Evolutionary conservation across 2,329 filamentous ascomycete species (phyloP), one percentile per base, ranked within the genome.

Genomic region (Metarhizium robertsii): DNA sequence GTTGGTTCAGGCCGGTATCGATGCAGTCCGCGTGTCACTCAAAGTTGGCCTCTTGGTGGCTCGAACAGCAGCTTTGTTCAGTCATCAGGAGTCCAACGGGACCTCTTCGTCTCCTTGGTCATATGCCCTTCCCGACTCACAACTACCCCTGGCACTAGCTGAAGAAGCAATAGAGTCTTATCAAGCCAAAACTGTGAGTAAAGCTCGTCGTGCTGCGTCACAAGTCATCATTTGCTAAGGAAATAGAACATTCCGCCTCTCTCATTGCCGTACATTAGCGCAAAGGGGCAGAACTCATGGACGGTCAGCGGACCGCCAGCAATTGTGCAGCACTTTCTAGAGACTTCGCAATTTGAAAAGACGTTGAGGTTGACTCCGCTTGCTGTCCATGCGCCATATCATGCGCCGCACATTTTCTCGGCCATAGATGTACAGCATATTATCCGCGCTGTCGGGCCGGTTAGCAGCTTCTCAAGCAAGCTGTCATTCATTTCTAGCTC

Each of bases 191-290:
- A 16, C 38, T 13, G 38, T 40, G 13, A 16, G 38, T 16, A 40
- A 11, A 40, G 11, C 11, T 4, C 5, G 10, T 3, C 32, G 0
- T 34, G 6, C 38, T n/a, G 11, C 8, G 25, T 25, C 25, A 13
- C 38, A 40, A 5, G 11, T 13, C 38, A 16, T 3, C 14, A 16
- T 40, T 5, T 14, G 38, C 13, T 40, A 50, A 40, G 1, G 18
- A 18, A 51, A 29, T 20, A 50, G 55, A 54, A 40, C 11, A 55
- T 16, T 32, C 50, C 4, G 34, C 52, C 16, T 8, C 16, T 51
- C 2, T 57, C 55, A 13, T 45, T 47, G 13, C 55, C 55, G 1
- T 57, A 57, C n/a, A 42, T 57, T 14, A 57, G 55, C 14, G 55
- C 55, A 10, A 10, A 50, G 52, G 32, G 49, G 32, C 38, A 13